Percentiles rank a stretch among this genome's conserved stretches.
Evolutionary conservation across 148 eudicot genomes (phyloP).

Genomic region (Gaultheria prostrata): DNA sequence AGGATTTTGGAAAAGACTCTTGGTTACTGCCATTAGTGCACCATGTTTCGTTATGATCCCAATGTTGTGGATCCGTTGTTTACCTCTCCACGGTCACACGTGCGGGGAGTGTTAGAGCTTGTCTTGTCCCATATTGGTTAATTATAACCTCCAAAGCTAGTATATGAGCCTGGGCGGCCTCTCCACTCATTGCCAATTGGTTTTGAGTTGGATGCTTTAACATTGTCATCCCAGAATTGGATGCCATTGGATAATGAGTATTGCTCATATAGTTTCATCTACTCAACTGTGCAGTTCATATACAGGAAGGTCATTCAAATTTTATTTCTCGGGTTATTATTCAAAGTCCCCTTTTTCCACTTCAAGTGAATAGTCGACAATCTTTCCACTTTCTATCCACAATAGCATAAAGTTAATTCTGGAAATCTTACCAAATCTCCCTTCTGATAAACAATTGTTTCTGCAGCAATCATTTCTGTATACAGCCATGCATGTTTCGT

Average conservation of each 20-base stretch:
- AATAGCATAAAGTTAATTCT: background rate
- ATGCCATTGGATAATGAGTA: background rate
- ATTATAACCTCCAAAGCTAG: too few species aligned
- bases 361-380: background rate
- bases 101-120: too few species aligned
- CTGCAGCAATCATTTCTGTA: slow-evolving; percentile 98
- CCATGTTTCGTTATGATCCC: too few species aligned
- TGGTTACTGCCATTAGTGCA: too few species aligned
- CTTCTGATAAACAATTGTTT: slow-evolving; percentile 82
- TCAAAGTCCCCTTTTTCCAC: background rate
- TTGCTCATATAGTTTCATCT: background rate
- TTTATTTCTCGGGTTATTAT: background rate
- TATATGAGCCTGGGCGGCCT: too few species aligned
- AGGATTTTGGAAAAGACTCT: too few species aligned
- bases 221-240: background rate
- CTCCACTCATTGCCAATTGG: too few species aligned
- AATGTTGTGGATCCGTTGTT: too few species aligned
- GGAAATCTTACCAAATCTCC: slow-evolving; percentile 63
- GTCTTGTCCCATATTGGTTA: too few species aligned
- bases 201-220: too few species aligned
- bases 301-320: background rate
- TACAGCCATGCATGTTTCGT: slow-evolving; percentile 95
- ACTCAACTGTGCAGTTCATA: background rate
- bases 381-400: background rate
- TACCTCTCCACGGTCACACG: too few species aligned